These are phyloP conservation scores for Phellopilus nigrolimitatus DNA, from an alignment of 1,284 basidiomycete species.

Conservation along the genomic window DNA sequence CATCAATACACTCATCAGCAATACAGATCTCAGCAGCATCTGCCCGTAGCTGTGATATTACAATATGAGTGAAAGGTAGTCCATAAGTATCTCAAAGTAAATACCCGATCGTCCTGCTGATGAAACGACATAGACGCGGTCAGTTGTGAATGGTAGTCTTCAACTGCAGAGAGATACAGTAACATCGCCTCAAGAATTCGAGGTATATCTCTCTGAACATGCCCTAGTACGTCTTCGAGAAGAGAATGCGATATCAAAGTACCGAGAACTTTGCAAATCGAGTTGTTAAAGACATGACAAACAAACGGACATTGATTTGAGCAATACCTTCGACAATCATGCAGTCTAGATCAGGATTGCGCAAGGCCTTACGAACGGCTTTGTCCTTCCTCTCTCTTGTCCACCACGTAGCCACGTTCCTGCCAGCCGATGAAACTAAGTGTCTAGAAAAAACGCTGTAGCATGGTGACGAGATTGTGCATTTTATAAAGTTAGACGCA, in stretches of 20 bases:
- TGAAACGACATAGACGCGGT: conserved; percentile 33
- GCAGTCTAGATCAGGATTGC: conserved; percentile 54
- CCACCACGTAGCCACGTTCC: conserved; percentile 45
- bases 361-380: conserved; percentile 48
- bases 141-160: conserved; percentile 53
- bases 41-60: too few species aligned
- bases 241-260: conserved; percentile 69
- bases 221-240: conserved; percentile 74
- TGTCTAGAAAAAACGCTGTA: background rate
- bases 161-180: conserved; percentile 59
- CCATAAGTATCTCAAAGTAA: conserved; percentile 27
- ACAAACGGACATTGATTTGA: conserved; percentile 5
- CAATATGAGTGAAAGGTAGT: too few species aligned
- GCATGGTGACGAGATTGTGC: background rate
- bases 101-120: conserved; percentile 33
- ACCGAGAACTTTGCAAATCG: conserved; percentile 53
- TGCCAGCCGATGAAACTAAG: background rate
- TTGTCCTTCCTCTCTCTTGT: conserved; percentile 48
- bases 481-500: too few species aligned
- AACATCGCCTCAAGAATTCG: conserved; percentile 72
- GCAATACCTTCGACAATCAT: conserved; percentile 52
- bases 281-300: background rate
- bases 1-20: conserved; percentile 4
- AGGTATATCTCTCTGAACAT: conserved; percentile 80
- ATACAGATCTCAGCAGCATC: too few species aligned